Conservation (phyloP, 495 filamentous ascomycete genomes). For the Talaromyces proteolyticus region DNA sequence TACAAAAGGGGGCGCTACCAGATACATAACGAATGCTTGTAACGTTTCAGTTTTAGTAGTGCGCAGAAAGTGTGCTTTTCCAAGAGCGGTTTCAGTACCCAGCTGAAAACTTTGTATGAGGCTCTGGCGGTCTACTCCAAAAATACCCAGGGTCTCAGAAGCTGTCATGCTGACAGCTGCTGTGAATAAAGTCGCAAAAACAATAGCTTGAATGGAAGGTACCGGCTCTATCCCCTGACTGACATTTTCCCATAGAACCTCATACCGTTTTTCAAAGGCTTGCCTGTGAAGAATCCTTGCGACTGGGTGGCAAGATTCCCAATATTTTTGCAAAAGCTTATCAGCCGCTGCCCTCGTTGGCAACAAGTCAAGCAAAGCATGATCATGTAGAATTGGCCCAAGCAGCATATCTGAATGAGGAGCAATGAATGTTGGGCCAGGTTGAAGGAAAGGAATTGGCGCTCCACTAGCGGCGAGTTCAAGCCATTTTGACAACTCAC, state of each 20-base stretch:
- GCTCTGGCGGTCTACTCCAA: constrained; percentile 41
- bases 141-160: constrained; percentile 37
- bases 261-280: constrained; percentile 56
- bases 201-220: constrained; percentile 57
- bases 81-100: constrained; percentile 57
- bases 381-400: constrained; percentile 38
- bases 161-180: constrained; percentile 59
- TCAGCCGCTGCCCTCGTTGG: constrained; percentile 45
- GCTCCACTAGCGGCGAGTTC: constrained; percentile 2
- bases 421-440: constrained; percentile 46
- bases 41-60: constrained; percentile 66
- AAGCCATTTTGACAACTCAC: constrained; percentile 1
- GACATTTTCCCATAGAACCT: constrained; percentile 57
- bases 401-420: constrained; percentile 66
- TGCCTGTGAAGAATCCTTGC: constrained; percentile 58
- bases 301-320: constrained; percentile 58
- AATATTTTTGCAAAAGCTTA: constrained; percentile 58
- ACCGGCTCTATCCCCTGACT: constrained; percentile 44
- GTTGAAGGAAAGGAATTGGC: constrained; percentile 27
- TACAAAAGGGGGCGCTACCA: constrained; percentile 32
- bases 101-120: constrained; percentile 55
- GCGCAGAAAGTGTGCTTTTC: constrained; percentile 60
- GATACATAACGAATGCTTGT: constrained; percentile 69
- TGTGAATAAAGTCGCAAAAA: constrained; percentile 63
- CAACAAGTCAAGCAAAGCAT: constrained; percentile 48